phyloP scores from a whole-genome alignment of 306 rosid genomes.

The Luffa acutangula region DNA sequence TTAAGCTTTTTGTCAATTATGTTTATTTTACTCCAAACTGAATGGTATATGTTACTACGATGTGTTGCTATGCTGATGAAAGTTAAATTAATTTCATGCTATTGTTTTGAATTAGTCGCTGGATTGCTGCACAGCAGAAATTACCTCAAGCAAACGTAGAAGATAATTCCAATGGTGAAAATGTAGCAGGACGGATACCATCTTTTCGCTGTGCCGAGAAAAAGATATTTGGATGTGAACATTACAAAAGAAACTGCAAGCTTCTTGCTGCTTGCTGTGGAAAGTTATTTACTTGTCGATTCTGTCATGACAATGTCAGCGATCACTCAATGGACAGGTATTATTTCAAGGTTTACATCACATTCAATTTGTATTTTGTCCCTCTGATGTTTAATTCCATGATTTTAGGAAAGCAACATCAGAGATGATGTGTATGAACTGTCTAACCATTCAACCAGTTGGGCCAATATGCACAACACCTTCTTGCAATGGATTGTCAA shows the following conservation, averaged over 20 bases:
- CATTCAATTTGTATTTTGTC: not conserved
- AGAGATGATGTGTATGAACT: conserved; percentile 95
- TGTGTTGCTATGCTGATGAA: conserved; percentile 7
- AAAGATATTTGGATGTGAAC: conserved; percentile 82
- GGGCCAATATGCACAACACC: conserved; percentile 77
- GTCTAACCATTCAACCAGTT: conserved; percentile 70
- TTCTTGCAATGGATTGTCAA: conserved; percentile 70
- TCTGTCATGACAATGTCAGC: conserved; percentile 97
- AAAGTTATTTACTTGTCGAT: conserved; percentile 85
- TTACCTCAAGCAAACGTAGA: conserved; percentile 50
- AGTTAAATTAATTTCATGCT: conserved; percentile 17
- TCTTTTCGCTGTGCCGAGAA: conserved; percentile 65
- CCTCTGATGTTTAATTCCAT: conserved; percentile 23
- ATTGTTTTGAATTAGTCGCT: conserved; percentile 52
- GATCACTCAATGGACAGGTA: conserved; percentile 99
- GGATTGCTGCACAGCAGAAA: conserved; percentile 99
- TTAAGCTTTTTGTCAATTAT: not conserved
- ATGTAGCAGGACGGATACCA: conserved; percentile 47
- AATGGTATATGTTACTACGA: conserved; percentile 8
- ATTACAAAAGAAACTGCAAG: conserved; percentile 97
- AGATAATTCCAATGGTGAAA: conserved; percentile 58
- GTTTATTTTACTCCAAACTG: conserved; percentile 7
- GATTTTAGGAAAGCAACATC: conserved; percentile 70
- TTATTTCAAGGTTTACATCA: conserved; percentile 11
- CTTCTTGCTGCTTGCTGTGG: conserved; percentile 96